phyloP scores from a whole-genome alignment of 495 filamentous ascomycete genomes.

The Lichenothelia convexa region DNA sequence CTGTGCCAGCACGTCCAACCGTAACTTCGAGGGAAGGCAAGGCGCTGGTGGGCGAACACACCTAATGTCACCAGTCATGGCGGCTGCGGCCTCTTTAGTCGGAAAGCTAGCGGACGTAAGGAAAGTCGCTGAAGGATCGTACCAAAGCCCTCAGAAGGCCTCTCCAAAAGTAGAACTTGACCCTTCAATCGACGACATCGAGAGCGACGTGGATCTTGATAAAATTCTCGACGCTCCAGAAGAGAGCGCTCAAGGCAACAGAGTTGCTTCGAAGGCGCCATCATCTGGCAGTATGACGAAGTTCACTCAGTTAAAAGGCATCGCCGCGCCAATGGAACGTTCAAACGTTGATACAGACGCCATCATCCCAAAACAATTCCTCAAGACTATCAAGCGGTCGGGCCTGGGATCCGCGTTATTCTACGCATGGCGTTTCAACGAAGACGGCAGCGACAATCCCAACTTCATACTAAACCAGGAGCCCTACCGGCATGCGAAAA shows the following conservation, averaged over 20 bases:
- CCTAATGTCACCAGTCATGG: conserved; percentile 94
- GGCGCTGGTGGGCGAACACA: conserved; percentile 87
- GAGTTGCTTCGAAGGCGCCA: conserved; percentile 29
- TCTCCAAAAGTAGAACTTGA: conserved; percentile 33
- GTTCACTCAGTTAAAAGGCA: conserved; percentile 66
- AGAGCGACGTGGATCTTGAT: conserved; percentile 60
- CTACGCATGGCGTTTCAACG: conserved; percentile 57
- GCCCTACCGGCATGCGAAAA: conserved; percentile 69
- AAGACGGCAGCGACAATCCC: conserved; percentile 52
- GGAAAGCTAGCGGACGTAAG: conserved; percentile 87
- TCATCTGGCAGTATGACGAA: conserved; percentile 52
- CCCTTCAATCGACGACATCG: conserved; percentile 50
- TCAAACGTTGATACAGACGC: conserved; percentile 93
- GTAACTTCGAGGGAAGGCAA: conserved; percentile 95
- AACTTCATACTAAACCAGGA: conserved; percentile 84
- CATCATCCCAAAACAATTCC: conserved; percentile 97
- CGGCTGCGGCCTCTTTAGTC: conserved; percentile 72
- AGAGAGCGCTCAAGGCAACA: conserved; percentile 46
- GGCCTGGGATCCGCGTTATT: conserved; percentile 81
- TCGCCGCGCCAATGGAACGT: conserved; percentile 73
- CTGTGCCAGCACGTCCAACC: conserved; percentile 88
- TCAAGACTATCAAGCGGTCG: conserved; percentile 98
- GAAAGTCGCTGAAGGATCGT: conserved; percentile 34
- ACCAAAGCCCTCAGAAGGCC: conserved; percentile 37
- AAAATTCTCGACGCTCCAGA: conserved; percentile 61